A percentile compares a stretch with the other conserved stretches of the same genome.
Evolutionary conservation across 805 yeast species (phyloP).

Genomic region (Schwanniomyces vanrijiae): DNA sequence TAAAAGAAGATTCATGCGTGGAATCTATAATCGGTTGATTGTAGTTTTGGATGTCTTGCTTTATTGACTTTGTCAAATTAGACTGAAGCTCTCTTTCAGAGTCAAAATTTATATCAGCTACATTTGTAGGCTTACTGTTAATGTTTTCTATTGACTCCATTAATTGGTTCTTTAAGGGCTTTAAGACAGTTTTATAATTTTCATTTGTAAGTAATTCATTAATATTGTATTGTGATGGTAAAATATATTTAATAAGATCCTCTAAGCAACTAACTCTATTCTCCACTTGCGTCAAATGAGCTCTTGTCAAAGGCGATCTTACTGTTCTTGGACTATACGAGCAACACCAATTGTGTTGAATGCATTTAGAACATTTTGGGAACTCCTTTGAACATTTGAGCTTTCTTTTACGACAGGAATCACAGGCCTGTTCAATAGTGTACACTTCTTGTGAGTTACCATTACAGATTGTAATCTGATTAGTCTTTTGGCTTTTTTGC

Average conservation of each 20-base stretch:
- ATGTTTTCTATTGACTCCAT: neutral
- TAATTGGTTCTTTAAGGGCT: conserved; percentile 2
- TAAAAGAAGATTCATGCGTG: neutral
- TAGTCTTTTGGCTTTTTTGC: neutral
- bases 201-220: conserved; percentile 15
- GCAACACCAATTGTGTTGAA: conserved; percentile 33
- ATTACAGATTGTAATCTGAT: neutral
- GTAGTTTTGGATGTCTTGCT: neutral
- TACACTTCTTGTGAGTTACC: neutral
- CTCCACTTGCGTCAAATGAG: conserved; percentile 32
- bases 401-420: conserved; percentile 33
- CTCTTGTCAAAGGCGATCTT: conserved; percentile 31
- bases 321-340: conserved; percentile 31
- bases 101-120: neutral
- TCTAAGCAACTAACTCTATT: conserved; percentile 9
- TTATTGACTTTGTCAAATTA: conserved; percentile 4
- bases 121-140: neutral
- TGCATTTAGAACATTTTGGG: conserved; percentile 31
- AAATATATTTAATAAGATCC: conserved; percentile 28
- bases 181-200: conserved; percentile 13
- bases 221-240: conserved; percentile 25
- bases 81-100: conserved; percentile 1
- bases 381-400: conserved; percentile 32
- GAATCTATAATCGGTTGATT: neutral
- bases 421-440: conserved; percentile 32